Conservation (phyloP, 2,329 filamentous ascomycete genomes). For the Aplosporella prunicola region DNA sequence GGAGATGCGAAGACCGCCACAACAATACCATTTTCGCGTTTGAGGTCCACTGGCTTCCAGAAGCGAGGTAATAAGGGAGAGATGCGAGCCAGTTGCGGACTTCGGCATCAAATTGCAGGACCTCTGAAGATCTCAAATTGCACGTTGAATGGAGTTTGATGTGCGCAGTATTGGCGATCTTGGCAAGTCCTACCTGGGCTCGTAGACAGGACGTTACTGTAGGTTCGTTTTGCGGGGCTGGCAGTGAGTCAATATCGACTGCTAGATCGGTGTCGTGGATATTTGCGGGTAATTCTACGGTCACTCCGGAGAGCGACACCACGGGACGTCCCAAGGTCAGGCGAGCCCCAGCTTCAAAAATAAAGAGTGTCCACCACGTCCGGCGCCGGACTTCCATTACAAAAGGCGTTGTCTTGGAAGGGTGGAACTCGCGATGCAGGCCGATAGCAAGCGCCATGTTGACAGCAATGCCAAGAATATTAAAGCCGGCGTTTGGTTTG, state of each 20-base stretch:
- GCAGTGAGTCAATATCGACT: neutral
- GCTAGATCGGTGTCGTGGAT: slow-evolving; percentile 28
- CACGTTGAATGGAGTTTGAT: neutral
- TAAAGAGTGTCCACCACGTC: slow-evolving; percentile 31
- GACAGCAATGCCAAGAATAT: slow-evolving; percentile 39
- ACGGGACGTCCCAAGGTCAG: slow-evolving; percentile 43
- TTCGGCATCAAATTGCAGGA: neutral
- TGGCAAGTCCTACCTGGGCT: neutral
- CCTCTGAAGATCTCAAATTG: neutral
- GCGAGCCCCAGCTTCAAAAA: slow-evolving; percentile 40
- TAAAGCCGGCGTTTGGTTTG: slow-evolving; percentile 43
- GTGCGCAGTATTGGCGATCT: slow-evolving; percentile 1
- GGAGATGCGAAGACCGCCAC: slow-evolving; percentile 1
- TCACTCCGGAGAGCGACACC: slow-evolving; percentile 35
- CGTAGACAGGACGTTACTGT: slow-evolving; percentile 1
- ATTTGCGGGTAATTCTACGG: slow-evolving; percentile 35
- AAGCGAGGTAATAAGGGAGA: neutral
- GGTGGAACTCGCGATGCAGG: slow-evolving; percentile 41
- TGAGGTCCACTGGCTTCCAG: neutral
- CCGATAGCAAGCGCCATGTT: slow-evolving; percentile 42
- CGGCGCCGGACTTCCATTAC: slow-evolving; percentile 26
- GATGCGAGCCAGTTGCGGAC: neutral
- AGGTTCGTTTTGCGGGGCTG: neutral
- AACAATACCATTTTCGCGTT: slow-evolving; percentile 1
- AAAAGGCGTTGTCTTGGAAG: slow-evolving; percentile 36